Percentiles rank a stretch among this genome's conserved stretches.
phyloP scores from a whole-genome alignment of 805 yeast species.

The Teunomyces tritomae region DNA sequence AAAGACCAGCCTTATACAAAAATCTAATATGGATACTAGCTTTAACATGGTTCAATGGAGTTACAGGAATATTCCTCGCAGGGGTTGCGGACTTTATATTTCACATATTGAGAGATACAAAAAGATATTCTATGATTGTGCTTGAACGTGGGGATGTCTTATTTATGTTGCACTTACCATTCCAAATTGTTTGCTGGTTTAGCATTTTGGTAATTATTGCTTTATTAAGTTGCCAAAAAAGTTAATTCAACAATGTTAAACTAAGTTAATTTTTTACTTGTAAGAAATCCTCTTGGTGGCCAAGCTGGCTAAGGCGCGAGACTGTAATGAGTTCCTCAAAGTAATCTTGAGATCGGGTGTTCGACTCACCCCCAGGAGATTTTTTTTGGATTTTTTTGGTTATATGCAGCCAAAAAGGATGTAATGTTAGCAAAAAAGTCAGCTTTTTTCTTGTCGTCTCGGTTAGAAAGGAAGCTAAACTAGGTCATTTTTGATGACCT shows the following conservation, averaged over 20 bases:
- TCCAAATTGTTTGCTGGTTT: neutral
- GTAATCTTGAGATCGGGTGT: constrained; percentile 49
- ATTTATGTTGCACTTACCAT: neutral
- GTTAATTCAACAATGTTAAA: neutral
- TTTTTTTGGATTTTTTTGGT: constrained; percentile 10
- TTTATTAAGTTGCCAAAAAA: neutral
- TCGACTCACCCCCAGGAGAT: constrained; percentile 50
- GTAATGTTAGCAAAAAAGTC: neutral
- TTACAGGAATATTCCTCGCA: neutral
- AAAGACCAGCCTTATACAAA: neutral
- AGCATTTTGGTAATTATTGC: neutral
- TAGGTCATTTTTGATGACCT: neutral
- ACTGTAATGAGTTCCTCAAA: constrained; percentile 38
- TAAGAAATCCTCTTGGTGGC: constrained; percentile 39
- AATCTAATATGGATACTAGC: neutral
- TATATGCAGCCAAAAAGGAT: neutral
- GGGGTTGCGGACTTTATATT: neutral
- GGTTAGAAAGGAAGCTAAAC: neutral
- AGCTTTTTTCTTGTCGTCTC: neutral
- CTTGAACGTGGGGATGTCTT: neutral
- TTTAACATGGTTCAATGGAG: neutral
- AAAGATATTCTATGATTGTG: neutral
- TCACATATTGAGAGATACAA: neutral
- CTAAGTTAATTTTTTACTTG: neutral
- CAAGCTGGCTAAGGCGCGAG: constrained; percentile 52